phyloP scores from a whole-genome alignment of 2,329 filamentous ascomycete genomes.

The Neofusicoccum sp. region DNA sequence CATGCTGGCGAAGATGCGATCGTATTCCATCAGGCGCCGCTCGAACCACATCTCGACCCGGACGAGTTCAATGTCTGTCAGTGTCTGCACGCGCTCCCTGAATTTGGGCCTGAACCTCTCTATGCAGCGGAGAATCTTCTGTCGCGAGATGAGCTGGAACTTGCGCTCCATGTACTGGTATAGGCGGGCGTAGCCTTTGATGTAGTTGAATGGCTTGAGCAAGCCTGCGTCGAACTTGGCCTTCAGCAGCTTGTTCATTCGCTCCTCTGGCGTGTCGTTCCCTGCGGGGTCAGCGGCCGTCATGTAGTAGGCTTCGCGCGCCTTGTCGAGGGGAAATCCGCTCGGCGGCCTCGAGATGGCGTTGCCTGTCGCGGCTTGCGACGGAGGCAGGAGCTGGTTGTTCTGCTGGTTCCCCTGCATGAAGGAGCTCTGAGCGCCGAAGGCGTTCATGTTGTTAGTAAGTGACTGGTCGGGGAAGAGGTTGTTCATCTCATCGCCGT shows the following conservation, averaged over 20 bases:
- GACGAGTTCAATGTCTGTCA: conserved; percentile 92
- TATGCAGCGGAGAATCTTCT: conserved; percentile 87
- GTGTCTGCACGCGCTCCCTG: conserved; percentile 83
- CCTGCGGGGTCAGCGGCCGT: conserved; percentile 94
- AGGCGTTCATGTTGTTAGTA: conserved; percentile 42
- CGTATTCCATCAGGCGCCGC: conserved; percentile 92
- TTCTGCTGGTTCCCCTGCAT: conserved; percentile 45
- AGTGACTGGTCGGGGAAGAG: conserved; percentile 61
- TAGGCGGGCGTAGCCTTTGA: conserved; percentile 88
- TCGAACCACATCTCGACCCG: conserved; percentile 99
- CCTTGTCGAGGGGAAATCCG: conserved; percentile 64
- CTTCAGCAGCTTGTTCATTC: conserved; percentile 89
- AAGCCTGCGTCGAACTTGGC: conserved; percentile 96
- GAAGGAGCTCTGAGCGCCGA: conserved; percentile 33
- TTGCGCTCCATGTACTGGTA: conserved; percentile 90
- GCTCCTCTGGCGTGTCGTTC: conserved; percentile 80
- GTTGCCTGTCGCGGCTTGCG: conserved; percentile 49
- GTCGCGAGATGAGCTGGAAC: conserved; percentile 75
- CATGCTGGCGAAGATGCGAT: conserved; percentile 98
- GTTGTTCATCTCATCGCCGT: conserved; percentile 38
- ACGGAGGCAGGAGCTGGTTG: conserved; percentile 39
- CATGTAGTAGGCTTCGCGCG: conserved; percentile 87
- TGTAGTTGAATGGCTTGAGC: conserved; percentile 96
- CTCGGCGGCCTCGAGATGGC: conserved; percentile 62
- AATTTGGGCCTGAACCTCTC: conserved; percentile 95